A percentile compares a stretch with the other conserved stretches of the same genome.
phyloP scores from a whole-genome alignment of 2,329 filamentous ascomycete species.

The Tolypocladium paradoxum region DNA sequence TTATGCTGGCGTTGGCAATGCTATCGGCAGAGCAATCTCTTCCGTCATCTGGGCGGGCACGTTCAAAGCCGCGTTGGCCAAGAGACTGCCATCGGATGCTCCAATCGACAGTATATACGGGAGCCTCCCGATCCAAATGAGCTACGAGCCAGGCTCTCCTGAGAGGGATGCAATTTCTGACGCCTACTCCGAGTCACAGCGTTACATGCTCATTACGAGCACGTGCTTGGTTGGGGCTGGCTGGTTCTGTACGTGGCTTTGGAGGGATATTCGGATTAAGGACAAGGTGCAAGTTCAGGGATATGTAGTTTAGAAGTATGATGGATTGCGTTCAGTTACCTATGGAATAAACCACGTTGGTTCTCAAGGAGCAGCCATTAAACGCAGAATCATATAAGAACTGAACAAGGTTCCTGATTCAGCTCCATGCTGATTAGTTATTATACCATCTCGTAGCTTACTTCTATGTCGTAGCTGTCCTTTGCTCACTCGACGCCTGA shows the following conservation, averaged over 20 bases:
- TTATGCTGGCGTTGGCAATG: conserved; percentile 49
- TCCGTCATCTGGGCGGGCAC: conserved; percentile 54
- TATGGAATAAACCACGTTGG: too few relatives aligned
- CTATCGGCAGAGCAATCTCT: conserved; percentile 48
- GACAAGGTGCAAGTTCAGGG: not conserved
- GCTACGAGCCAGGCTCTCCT: conserved; percentile 22
- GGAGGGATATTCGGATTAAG: not conserved
- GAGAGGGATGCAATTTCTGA: not conserved
- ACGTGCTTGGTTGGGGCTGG: not conserved
- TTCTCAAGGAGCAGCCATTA: too few relatives aligned
- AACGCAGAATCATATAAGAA: too few relatives aligned
- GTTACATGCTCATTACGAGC: conserved; percentile 1
- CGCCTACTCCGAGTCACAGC: not conserved
- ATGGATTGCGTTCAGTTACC: too few relatives aligned
- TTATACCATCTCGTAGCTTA: too few relatives aligned
- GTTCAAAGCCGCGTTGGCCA: conserved; percentile 38
- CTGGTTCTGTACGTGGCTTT: not conserved
- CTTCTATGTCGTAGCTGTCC: too few relatives aligned
- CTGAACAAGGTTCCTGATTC: too few relatives aligned
- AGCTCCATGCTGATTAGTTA: too few relatives aligned
- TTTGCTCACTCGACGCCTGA: too few relatives aligned
- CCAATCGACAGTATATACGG: conserved; percentile 34
- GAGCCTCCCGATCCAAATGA: conserved; percentile 40
- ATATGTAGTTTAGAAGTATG: not conserved
- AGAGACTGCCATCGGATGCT: conserved; percentile 35